phyloP scores from a whole-genome alignment of 768 basidiomycete genomes.

The Leccinum arenicola region DNA sequence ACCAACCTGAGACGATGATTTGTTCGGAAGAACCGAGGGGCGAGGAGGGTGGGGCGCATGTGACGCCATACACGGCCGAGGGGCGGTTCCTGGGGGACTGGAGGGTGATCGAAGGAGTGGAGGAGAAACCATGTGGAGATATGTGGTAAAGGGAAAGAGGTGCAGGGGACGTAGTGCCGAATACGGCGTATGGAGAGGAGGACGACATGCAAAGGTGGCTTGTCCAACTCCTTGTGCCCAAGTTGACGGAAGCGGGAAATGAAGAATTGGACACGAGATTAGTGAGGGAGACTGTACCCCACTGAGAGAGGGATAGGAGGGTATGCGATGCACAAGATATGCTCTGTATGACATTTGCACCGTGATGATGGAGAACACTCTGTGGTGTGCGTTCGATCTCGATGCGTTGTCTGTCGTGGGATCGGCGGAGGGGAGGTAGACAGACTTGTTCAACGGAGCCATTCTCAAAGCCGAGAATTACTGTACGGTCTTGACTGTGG shows the following conservation, averaged over 20 bases:
- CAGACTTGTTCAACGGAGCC: conserved; percentile 51
- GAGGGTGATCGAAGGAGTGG: conserved; percentile 48
- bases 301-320: conserved; percentile 59
- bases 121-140: conserved; percentile 41
- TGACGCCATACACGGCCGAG: conserved; percentile 74
- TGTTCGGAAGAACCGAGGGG: conserved; percentile 71
- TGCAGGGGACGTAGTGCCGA: conserved; percentile 56
- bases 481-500: conserved; percentile 39
- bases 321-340: conserved; percentile 44
- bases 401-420: conserved; percentile 12
- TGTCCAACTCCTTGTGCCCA: conserved; percentile 60
- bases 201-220: conserved; percentile 53
- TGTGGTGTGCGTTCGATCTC: conserved; percentile 22
- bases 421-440: conserved; percentile 25
- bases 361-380: conserved; percentile 32
- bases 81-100: conserved; percentile 33
- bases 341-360: conserved; percentile 52
- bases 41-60: conserved; percentile 55
- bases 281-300: conserved; percentile 46
- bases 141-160: conserved; percentile 62
- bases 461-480: conserved; percentile 59
- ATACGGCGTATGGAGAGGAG: conserved; percentile 59
- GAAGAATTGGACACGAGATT: conserved; percentile 23
- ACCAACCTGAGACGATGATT: conserved; percentile 79
- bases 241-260: conserved; percentile 35